Evolutionary conservation across 495 filamentous ascomycete species (phyloP).

Genomic region (Haplographium delicatum): DNA sequence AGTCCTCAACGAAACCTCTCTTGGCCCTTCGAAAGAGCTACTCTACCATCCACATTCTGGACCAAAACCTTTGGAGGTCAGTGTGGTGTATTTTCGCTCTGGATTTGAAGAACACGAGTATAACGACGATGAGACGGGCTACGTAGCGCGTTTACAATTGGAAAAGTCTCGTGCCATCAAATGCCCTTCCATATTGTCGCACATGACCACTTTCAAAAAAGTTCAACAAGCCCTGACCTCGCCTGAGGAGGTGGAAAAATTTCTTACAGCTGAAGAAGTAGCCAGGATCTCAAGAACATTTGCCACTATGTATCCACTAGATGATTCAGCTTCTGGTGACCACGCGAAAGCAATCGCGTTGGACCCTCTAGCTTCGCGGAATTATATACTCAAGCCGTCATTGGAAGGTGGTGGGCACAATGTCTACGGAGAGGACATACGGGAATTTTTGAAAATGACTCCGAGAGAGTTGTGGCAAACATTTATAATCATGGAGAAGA

Average conservation of each 20-base stretch:
- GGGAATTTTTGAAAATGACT: conserved; percentile 60
- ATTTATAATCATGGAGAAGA: conserved; percentile 93
- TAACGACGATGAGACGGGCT: conserved; percentile 53
- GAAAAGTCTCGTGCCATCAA: conserved; percentile 87
- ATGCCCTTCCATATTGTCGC: conserved; percentile 83
- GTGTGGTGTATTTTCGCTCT: conserved; percentile 76
- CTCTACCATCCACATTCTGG: conserved; percentile 70
- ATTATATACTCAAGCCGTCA: conserved; percentile 91
- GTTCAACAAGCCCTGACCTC: conserved; percentile 91
- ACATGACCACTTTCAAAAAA: conserved; percentile 89
- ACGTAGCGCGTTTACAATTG: conserved; percentile 61
- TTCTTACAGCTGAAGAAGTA: conserved; percentile 62
- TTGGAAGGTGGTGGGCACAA: conserved; percentile 95
- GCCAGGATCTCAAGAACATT: conserved; percentile 57
- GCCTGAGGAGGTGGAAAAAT: conserved; percentile 44
- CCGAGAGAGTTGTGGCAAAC: conserved; percentile 66
- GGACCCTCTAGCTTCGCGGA: conserved; percentile 53
- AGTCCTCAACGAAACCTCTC: conserved; percentile 59
- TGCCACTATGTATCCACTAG: conserved; percentile 79
- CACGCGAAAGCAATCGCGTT: conserved; percentile 67
- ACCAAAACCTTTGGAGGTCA: conserved; percentile 63
- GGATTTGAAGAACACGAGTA: conserved; percentile 62
- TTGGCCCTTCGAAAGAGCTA: conserved; percentile 61
- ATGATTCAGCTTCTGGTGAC: conserved; percentile 59
- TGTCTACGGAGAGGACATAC: conserved; percentile 79